Percentiles rank a stretch among this genome's conserved stretches.
Conservation (phyloP, 768 basidiomycete genomes). For the Trametopsis cervina region DNA sequence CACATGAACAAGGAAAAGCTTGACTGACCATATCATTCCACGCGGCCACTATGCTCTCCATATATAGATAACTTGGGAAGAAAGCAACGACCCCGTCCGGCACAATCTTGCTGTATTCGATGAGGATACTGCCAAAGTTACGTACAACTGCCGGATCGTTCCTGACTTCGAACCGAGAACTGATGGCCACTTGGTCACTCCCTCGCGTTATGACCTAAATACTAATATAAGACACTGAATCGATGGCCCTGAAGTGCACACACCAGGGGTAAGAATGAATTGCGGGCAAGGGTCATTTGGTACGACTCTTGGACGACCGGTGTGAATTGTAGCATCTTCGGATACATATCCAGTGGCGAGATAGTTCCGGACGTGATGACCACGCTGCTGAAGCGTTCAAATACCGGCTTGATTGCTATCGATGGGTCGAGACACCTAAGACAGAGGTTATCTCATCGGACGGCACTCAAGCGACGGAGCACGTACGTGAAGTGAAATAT, state of each 20-base stretch:
- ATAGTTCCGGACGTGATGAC: slow-evolving; percentile 99
- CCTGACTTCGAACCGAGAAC: slow-evolving; percentile 96
- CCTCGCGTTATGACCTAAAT: slow-evolving; percentile 91
- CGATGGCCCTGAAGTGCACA: slow-evolving; percentile 19
- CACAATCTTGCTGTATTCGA: slow-evolving; percentile 97
- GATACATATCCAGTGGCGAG: slow-evolving; percentile 99
- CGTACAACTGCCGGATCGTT: slow-evolving; percentile 99
- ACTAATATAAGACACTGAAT: background rate
- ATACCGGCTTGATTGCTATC: slow-evolving; percentile 94
- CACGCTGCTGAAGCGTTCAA: slow-evolving; percentile 96
- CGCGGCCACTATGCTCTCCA: slow-evolving; percentile 99
- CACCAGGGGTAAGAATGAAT: slow-evolving; percentile 93
- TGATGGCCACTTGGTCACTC: slow-evolving; percentile 97
- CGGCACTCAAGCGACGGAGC: no score
- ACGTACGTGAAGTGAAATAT: slow-evolving; percentile 93
- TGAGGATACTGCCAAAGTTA: slow-evolving; percentile 96
- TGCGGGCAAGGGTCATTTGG: slow-evolving; percentile 94
- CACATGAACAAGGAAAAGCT: no score
- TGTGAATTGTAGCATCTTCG: slow-evolving; percentile 97
- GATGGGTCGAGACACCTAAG: slow-evolving; percentile 98
- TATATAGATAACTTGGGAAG: slow-evolving; percentile 98
- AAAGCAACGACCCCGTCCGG: slow-evolving; percentile 99
- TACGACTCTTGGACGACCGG: slow-evolving; percentile 97
- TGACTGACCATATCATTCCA: slow-evolving; percentile 99
- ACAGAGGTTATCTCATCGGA: no score